These are phyloP conservation scores for Lupinus albus DNA, from an alignment of 306 rosid species.

Conservation along the genomic window DNA sequence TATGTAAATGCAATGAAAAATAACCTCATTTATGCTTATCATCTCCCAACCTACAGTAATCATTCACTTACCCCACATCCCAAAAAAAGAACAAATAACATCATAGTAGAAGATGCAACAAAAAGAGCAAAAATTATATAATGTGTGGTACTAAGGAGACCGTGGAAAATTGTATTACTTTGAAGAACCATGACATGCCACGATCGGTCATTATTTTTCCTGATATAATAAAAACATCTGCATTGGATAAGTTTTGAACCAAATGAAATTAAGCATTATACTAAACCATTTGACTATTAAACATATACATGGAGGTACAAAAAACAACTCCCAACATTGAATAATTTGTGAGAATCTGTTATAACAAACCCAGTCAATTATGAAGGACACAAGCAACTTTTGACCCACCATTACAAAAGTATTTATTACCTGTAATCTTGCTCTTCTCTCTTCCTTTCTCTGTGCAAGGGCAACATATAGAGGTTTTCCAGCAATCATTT, in stretches of 20 bases:
- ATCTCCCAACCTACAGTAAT: too few relatives aligned
- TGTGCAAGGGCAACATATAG: constrained; percentile 77
- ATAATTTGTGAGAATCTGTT: background rate
- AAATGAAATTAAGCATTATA: background rate
- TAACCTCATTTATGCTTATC: background rate
- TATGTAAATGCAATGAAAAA: background rate
- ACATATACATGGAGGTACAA: background rate
- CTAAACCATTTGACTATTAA: background rate
- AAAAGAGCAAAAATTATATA: too few relatives aligned
- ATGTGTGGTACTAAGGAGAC: too few relatives aligned
- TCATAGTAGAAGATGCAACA: too few relatives aligned
- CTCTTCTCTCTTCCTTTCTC: constrained; percentile 72
- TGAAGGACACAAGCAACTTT: background rate
- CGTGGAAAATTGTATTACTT: too few relatives aligned
- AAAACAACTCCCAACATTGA: background rate
- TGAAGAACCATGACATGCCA: too few relatives aligned
- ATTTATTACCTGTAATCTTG: constrained; percentile 67
- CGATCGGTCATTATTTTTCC: background rate
- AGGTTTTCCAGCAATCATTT: constrained; percentile 64
- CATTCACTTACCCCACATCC: too few relatives aligned
- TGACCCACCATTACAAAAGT: background rate
- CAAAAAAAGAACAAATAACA: too few relatives aligned
- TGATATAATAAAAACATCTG: background rate
- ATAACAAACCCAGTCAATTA: background rate
- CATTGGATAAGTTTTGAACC: background rate